A percentile compares a stretch with the other conserved stretches of the same genome.
Evolutionary conservation across 306 rosid species (phyloP).

Genomic region (Nissolia schottii): DNA sequence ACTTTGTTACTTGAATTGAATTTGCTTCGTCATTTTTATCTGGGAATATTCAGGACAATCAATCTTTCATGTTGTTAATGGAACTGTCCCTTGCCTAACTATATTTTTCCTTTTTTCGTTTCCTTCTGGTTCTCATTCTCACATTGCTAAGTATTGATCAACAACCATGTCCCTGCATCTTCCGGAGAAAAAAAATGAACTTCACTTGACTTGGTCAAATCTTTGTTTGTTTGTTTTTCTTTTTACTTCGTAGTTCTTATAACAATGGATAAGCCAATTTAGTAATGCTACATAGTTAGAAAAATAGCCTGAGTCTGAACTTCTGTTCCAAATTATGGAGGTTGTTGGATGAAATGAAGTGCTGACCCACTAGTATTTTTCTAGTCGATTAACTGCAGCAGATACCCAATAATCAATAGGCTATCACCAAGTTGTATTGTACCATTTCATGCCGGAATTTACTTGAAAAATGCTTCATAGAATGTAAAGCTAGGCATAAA

Average conservation of each 20-base stretch:
- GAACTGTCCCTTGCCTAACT: background rate
- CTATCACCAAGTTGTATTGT: constrained; percentile 36
- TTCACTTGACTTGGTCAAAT: background rate
- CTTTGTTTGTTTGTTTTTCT: background rate
- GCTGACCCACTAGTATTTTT: too few species aligned
- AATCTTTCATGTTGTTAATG: background rate
- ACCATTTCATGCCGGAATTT: constrained; percentile 58
- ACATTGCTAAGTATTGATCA: background rate
- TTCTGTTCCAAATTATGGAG: too few species aligned
- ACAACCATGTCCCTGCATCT: background rate
- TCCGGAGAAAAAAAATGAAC: background rate
- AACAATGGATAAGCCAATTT: background rate
- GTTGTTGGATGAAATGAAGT: too few species aligned
- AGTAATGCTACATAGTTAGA: too few species aligned
- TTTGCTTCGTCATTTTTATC: background rate
- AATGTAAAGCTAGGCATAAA: background rate
- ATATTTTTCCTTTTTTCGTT: background rate
- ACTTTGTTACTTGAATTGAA: background rate
- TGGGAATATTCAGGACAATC: background rate
- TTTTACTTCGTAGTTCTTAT: background rate
- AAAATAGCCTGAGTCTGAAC: too few species aligned
- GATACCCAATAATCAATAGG: constrained; percentile 6
- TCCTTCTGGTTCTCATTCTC: background rate
- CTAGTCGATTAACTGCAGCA: background rate
- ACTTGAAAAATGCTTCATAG: background rate